phyloP scores from a whole-genome alignment of 1,284 basidiomycete species.

The Rhodotorula sp. region DNA sequence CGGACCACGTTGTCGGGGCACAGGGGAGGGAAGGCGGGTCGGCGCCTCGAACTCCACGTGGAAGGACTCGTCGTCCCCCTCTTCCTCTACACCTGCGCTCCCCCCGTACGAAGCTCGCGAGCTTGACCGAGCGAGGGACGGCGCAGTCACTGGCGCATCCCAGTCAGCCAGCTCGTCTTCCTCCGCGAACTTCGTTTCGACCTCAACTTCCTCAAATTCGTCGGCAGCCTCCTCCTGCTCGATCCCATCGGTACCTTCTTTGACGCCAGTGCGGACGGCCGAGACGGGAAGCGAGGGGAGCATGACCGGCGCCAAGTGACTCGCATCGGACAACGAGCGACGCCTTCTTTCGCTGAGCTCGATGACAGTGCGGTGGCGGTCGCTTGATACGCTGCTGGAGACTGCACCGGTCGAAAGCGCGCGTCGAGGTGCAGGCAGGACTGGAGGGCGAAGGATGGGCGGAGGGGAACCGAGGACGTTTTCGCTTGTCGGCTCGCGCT shows the following conservation, averaged over 20 bases:
- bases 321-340: not conserved
- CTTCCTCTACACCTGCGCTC: not conserved
- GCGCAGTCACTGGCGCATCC: not conserved
- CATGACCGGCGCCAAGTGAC: not conserved
- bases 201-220: slow-evolving; percentile 3
- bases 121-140: not conserved
- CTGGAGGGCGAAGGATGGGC: not conserved
- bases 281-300: too few species aligned
- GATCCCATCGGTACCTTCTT: not conserved
- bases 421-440: not conserved
- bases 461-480: not conserved
- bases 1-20: not conserved
- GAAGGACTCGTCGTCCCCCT: not conserved
- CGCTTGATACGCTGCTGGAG: not conserved
- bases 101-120: too few species aligned
- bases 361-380: not conserved
- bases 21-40: not conserved
- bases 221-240: not conserved
- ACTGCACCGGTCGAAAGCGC: not conserved
- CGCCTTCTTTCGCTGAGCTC: slow-evolving; percentile 11
- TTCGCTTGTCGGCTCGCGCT: not conserved
- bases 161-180: not conserved
- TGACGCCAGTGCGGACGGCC: too few species aligned
- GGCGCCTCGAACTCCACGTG: not conserved
- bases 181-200: not conserved